phyloP scores from a whole-genome alignment of 2,329 filamentous ascomycete genomes.

The Clonostachys chloroleuca region DNA sequence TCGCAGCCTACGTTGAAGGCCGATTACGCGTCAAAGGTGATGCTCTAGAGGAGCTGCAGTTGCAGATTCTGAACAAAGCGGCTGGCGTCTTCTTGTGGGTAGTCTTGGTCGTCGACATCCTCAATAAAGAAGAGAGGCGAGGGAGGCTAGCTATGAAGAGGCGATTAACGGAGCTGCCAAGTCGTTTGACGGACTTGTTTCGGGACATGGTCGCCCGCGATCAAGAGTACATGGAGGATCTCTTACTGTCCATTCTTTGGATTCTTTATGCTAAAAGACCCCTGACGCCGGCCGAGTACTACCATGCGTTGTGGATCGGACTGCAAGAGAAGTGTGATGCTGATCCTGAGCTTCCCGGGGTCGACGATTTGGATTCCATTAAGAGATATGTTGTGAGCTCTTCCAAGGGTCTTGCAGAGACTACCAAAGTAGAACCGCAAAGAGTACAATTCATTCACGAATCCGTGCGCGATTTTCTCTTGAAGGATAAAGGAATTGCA shows the following conservation, averaged over 20 bases:
- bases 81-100: conserved; percentile 17
- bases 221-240: conserved; percentile 23
- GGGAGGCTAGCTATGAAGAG: conserved; percentile 16
- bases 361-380: background rate
- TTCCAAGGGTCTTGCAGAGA: conserved; percentile 47
- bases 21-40: conserved; percentile 13
- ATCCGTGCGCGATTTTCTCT: conserved; percentile 41
- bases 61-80: conserved; percentile 23
- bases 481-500: conserved; percentile 23
- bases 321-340: conserved; percentile 6
- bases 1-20: conserved; percentile 8
- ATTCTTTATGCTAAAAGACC: conserved; percentile 43
- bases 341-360: conserved; percentile 10
- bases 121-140: conserved; percentile 20
- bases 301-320: conserved; percentile 11
- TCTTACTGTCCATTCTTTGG: conserved; percentile 44
- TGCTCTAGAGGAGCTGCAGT: conserved; percentile 16
- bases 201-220: conserved; percentile 45
- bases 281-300: conserved; percentile 36
- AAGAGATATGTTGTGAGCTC: conserved; percentile 25
- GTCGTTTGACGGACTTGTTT: conserved; percentile 41
- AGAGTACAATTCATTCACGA: conserved; percentile 51
- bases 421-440: conserved; percentile 18
- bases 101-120: conserved; percentile 24
- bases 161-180: conserved; percentile 25